Evolutionary conservation across 2,329 filamentous ascomycete genomes (phyloP), one percentile per base, ranked within the genome.

Genomic region (Pseudogymnoascus sp.): DNA sequence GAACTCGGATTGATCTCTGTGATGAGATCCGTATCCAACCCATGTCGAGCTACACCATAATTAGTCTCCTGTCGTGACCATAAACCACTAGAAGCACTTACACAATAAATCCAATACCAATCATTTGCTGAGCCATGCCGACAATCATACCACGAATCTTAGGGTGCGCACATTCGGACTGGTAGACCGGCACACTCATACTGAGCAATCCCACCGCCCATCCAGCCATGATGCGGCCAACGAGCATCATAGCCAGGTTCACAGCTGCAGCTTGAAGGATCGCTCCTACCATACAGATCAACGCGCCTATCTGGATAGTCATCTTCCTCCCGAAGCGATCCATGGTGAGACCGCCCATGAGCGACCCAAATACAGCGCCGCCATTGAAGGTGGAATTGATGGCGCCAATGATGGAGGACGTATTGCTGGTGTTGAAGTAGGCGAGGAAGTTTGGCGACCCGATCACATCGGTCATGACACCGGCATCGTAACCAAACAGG

Each of bases 321-420:
- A 75, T 73, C 67, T 80, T 79, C 66, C 85, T 78, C 36, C 85
- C 84, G 6, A 85, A 73, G 48, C 69, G 75, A 69, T 87, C 85
- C 68, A 83, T 84, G 48, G 74, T 72, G 2, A 80, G 78, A 60
- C 85, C 84, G 29, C 69, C 69, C 63, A 69, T 68, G 2, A 70
- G 63, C 6, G 69, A 66, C 31, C 55, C 82, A 72, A 61, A 74
- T 72, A 55, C 84, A 77, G 59, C 85, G 42, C 85, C 84, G 6
- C 81, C 82, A 4, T 84, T 87, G 71, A 87, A 87, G 61, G 86
- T 78, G 3, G 83, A 84, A n/a, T 87, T 85, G 1, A 87, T 83
- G 4, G 84, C 78, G 60, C 84, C 84, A 18, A 70, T 69, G 12
- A 69, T 70, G 2, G 68, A 36, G 6, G 67, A 69, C 8, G 62